A percentile compares a stretch with the other conserved stretches of the same genome.
These are phyloP conservation scores for Marasmius oreades DNA, from an alignment of 1,284 basidiomycete genomes.

Conservation along the genomic window DNA sequence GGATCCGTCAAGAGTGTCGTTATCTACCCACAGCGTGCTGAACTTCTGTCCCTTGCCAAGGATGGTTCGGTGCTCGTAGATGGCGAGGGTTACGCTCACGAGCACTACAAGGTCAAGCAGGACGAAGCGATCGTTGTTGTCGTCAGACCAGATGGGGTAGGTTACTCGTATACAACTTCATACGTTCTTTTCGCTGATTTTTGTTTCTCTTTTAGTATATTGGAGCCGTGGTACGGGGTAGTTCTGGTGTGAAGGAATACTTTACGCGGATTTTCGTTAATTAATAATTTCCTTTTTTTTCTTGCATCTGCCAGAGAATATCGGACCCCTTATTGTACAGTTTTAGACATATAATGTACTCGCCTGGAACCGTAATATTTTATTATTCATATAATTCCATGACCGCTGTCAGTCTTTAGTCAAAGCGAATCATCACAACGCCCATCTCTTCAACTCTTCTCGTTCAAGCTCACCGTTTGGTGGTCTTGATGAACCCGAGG, in stretches of 20 bases:
- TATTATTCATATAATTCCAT: no score
- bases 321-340: no score
- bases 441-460: slow-evolving; percentile 50
- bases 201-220: neutral
- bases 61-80: slow-evolving; percentile 3
- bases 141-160: slow-evolving; percentile 8
- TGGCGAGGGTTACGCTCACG: slow-evolving; percentile 4
- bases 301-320: no score
- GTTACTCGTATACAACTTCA: neutral
- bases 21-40: neutral
- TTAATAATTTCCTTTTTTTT: no score
- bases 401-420: slow-evolving; percentile 30
- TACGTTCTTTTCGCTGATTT: neutral
- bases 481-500: slow-evolving; percentile 62
- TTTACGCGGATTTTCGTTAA: neutral
- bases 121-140: slow-evolving; percentile 1
- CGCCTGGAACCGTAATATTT: no score
- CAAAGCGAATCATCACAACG: slow-evolving; percentile 46
- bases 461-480: slow-evolving; percentile 42
- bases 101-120: neutral
- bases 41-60: no score
- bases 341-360: no score
- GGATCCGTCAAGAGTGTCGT: neutral
- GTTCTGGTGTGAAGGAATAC: neutral
- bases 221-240: neutral